Evolutionary conservation across 371 early-diverging fungal genomes (phyloP), one percentile per base, ranked within the genome.

Genomic region (Apophysomyces trapeziformis): DNA sequence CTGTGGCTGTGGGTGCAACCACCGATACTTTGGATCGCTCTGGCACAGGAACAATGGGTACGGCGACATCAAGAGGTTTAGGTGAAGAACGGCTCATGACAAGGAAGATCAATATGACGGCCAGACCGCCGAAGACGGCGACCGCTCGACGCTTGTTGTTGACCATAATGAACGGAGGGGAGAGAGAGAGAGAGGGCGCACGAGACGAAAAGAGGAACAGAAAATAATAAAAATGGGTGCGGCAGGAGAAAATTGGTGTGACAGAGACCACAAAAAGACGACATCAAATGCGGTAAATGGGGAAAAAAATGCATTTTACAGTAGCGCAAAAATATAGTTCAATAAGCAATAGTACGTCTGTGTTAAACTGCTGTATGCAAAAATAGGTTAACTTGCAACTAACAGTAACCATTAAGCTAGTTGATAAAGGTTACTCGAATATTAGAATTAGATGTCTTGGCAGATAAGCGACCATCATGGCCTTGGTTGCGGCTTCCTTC

Each of bases 71-170:
- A 14, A 18, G 47, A n/a, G 18, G 7, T 18, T 47, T 4, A n/a
- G 16, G n/a, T 47, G 47, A 47, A 47, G 47, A 16, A 47, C 47
- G 47, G 4, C 47, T 47, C 18, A 47, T 7, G 47, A 47, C 3
- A 47, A 47, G 47, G 4, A 47, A 7, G 16, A 18, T 47, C 47
- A 47, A 16, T 7, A 47, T 16, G n/a, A 47, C 47, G 1, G 7
- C 47, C 9, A 47, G 21, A 47, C 47, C 47, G 16, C 47, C 47
- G 7, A 18, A 11, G 47, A 47, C 16, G n/a, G 47, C 47, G 16
- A 47, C 18, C 47, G n/a, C 47, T 47, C 47, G 47, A 47, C 47
- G 47, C n/a, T 18, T 47, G 47, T 16, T 26, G 47, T 16, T 18
- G 21, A 47, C 47, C 47, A 47, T 47, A 18, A 47, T 47, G 16